Conservation (phyloP, 1,139 yeast species). For the Pichia sp. region DNA sequence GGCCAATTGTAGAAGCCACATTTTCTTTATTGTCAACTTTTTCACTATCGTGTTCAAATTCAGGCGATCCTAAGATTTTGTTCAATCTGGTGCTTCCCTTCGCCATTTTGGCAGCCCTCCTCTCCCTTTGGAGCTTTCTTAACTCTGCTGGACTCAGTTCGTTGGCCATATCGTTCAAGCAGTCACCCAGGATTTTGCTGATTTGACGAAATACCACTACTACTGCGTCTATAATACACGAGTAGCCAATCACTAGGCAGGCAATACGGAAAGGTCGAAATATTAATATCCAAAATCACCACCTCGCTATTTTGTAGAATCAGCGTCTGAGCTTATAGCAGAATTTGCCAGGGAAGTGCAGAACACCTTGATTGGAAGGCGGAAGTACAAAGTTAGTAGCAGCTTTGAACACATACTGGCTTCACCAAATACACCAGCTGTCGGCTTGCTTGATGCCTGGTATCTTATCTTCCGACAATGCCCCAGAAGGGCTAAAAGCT, state of each 20-base stretch:
- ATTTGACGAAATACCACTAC: neutral
- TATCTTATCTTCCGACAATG: neutral
- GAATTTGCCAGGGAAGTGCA: too few species aligned
- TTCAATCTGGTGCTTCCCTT: conserved; percentile 58
- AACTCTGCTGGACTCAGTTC: conserved; percentile 45
- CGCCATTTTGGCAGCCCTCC: conserved; percentile 69
- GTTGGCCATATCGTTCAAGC: neutral
- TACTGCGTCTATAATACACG: neutral
- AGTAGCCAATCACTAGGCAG: neutral
- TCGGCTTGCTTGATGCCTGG: neutral
- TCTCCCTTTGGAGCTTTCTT: conserved; percentile 56
- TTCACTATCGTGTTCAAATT: conserved; percentile 7
- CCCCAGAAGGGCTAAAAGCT: neutral
- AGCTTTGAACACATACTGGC: too few species aligned
- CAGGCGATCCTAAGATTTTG: conserved; percentile 42
- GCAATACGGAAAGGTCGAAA: neutral
- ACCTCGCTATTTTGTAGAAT: neutral
- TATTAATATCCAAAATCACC: neutral
- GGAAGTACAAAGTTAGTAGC: neutral
- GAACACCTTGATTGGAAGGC: neutral
- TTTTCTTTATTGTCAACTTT: conserved; percentile 6
- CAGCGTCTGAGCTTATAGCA: neutral
- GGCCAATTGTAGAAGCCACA: neutral
- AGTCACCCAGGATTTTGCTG: too few species aligned
- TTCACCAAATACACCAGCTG: neutral